Conservation (phyloP, 495 filamentous ascomycete species). For the Tuber melanosporum region DNA sequence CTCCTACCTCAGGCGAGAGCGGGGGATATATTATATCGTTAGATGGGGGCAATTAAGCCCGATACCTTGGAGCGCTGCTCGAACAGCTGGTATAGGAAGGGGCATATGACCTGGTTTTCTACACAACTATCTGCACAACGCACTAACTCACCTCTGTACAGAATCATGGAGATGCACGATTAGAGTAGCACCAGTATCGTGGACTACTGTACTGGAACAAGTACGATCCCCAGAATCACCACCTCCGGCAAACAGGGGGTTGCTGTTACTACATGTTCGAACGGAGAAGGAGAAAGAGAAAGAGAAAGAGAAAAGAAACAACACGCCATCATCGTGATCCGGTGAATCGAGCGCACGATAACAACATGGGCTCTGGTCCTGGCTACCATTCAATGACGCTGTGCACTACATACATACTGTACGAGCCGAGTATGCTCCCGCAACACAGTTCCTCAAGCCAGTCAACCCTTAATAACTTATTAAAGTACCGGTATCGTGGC, state of each 20-base stretch:
- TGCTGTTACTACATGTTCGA: not conserved
- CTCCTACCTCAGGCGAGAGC: not conserved
- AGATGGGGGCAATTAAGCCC: not conserved
- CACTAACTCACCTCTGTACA: not conserved
- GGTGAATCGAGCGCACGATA: not conserved
- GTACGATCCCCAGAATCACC: not conserved
- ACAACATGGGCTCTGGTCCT: not conserved
- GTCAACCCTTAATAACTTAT: not conserved
- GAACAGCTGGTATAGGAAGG: not conserved
- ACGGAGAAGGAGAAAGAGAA: not conserved
- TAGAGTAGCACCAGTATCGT: not conserved
- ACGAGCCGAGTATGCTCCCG: not conserved
- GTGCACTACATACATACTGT: not conserved
- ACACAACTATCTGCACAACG: not conserved
- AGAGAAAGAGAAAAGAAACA: not conserved
- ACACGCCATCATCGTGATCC: not conserved
- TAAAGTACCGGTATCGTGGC: not conserved
- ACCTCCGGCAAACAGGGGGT: not conserved
- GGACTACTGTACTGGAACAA: not conserved
- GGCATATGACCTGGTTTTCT: not conserved
- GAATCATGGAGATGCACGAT: not conserved
- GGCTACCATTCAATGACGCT: not conserved
- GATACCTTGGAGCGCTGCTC: not conserved
- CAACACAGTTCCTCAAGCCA: not conserved
- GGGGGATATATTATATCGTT: not conserved